phyloP scores from a whole-genome alignment of 345 rosid genomes.

The Eucalyptus cladocalyx region DNA sequence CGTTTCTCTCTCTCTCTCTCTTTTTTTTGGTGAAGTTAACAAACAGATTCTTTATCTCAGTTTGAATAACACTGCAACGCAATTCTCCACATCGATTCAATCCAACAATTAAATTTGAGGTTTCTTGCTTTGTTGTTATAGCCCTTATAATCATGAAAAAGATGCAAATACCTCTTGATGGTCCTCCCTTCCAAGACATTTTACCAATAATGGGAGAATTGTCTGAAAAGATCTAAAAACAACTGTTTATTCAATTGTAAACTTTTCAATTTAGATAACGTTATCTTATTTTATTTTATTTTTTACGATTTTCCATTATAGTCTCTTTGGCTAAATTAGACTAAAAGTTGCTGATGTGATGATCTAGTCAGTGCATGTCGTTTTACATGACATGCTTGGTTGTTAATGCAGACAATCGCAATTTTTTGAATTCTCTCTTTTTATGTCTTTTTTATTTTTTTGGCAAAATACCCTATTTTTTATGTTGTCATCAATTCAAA shows the following conservation, averaged over 20 bases:
- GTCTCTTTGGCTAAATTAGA: too few species aligned
- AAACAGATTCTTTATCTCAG: not conserved
- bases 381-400: too few species aligned
- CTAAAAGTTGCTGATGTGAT: accelerated
- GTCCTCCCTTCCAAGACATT: not conserved
- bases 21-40: too few species aligned
- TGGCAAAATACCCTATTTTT: not conserved
- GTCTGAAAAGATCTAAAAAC: too few species aligned
- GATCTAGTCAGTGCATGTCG: accelerated
- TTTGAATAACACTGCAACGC: not conserved
- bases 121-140: not conserved
- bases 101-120: not conserved
- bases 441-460: not conserved
- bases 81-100: not conserved
- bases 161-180: not conserved
- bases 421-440: not conserved
- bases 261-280: not conserved
- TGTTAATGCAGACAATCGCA: not conserved
- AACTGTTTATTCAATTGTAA: accelerated
- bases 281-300: not conserved
- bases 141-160: not conserved
- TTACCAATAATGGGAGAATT: too few species aligned
- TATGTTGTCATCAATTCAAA: not conserved
- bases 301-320: too few species aligned
- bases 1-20: not conserved